Evolutionary conservation across 495 filamentous ascomycete genomes (phyloP).

Genomic region (Neurospora tetraspora): DNA sequence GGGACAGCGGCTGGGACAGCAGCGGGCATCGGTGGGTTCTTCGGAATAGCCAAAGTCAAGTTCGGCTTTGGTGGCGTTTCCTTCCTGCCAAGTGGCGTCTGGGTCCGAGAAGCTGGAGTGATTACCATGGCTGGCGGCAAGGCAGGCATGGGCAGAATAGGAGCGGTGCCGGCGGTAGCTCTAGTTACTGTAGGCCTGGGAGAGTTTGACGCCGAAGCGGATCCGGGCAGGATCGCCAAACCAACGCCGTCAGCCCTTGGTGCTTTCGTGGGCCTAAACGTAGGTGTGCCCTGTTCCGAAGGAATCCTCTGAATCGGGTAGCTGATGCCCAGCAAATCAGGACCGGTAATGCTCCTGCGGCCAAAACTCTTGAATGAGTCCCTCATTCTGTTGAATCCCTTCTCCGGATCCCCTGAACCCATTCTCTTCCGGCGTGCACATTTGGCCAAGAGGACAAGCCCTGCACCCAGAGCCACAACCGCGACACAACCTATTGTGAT

Average conservation of each 20-base stretch:
- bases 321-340: constrained; percentile 13
- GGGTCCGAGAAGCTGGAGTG: constrained; percentile 12
- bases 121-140: constrained; percentile 6
- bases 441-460: constrained; percentile 31
- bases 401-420: constrained; percentile 20
- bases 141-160: not conserved
- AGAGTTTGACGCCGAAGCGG: constrained; percentile 7
- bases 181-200: not conserved
- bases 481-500: constrained; percentile 36
- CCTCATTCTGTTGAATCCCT: constrained; percentile 26
- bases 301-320: constrained; percentile 24
- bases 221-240: constrained; percentile 28
- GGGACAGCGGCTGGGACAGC: constrained; percentile 1
- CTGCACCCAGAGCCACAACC: constrained; percentile 27
- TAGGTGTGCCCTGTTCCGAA: not conserved
- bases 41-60: constrained; percentile 25
- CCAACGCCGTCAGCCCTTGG: constrained; percentile 26
- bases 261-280: constrained; percentile 13
- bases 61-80: constrained; percentile 22
- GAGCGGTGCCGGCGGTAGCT: not conserved
- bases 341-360: constrained; percentile 4
- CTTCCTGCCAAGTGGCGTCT: constrained; percentile 8
- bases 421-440: constrained; percentile 28
- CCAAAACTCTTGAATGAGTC: constrained; percentile 20
- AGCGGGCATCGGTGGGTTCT: not conserved